phyloP scores from a whole-genome alignment of 2,329 filamentous ascomycete species.

The Tolypocladium cylindrosporum region DNA sequence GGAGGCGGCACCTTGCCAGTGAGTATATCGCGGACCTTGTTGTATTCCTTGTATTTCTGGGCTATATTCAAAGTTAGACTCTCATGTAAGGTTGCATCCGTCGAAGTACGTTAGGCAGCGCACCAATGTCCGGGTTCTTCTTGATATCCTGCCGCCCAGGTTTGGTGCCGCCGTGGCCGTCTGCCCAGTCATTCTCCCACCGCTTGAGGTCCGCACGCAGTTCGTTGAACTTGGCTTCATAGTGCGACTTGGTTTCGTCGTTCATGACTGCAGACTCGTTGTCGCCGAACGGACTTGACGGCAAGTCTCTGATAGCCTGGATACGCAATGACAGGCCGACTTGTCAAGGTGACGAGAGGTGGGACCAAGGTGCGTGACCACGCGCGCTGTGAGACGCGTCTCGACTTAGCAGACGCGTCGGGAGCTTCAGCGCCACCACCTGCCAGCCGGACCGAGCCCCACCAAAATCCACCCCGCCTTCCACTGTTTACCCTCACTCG shows the following conservation, averaged over 20 bases:
- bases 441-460: neutral
- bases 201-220: slow-evolving; percentile 62
- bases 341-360: neutral
- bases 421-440: neutral
- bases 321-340: neutral
- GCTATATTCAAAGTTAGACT: slow-evolving; percentile 29
- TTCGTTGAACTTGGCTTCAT: slow-evolving; percentile 39
- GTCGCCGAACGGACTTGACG: neutral
- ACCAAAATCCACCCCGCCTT: too few relatives aligned
- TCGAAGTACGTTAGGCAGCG: slow-evolving; percentile 5
- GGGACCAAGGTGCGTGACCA: neutral
- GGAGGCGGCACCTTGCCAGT: slow-evolving; percentile 39
- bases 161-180: slow-evolving; percentile 54
- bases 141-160: slow-evolving; percentile 69
- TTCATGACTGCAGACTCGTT: slow-evolving; percentile 31
- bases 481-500: too few relatives aligned
- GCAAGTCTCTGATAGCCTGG: neutral
- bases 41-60: slow-evolving; percentile 69
- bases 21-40: slow-evolving; percentile 50
- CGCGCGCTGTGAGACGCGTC: neutral
- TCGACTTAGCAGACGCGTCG: neutral
- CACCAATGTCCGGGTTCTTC: slow-evolving; percentile 60
- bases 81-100: too few relatives aligned
- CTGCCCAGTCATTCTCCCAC: slow-evolving; percentile 63
- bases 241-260: slow-evolving; percentile 28